Evolutionary conservation across 441 rosid genomes (phyloP).

Genomic region (Jatropha multifida): DNA sequence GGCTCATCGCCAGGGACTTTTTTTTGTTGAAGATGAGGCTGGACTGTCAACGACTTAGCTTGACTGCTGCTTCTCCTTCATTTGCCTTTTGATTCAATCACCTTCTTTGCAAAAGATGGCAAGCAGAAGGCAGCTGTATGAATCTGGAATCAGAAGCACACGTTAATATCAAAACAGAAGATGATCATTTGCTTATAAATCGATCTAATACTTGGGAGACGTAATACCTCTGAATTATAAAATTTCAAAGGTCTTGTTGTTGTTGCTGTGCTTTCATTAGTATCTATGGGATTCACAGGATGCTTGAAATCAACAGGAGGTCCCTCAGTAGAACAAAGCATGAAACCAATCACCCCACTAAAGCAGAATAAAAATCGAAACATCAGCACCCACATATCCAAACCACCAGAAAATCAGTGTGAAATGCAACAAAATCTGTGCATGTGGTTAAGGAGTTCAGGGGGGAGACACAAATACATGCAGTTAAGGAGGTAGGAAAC

Average conservation of each 20-base stretch:
- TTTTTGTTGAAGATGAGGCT: constrained; percentile 12
- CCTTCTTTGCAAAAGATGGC: constrained; percentile 87
- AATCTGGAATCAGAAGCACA: constrained; percentile 46
- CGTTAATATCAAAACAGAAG: not conserved
- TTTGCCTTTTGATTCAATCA: constrained; percentile 53
- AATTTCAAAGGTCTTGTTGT: constrained; percentile 59
- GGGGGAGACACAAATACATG: not conserved
- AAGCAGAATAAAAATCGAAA: constrained; percentile 3
- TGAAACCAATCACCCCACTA: constrained; percentile 95
- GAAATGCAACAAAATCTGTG: too few relatives aligned
- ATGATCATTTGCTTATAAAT: not conserved
- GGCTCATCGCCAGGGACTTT: constrained; percentile 18
- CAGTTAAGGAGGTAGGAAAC: not conserved
- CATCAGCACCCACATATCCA: not conserved
- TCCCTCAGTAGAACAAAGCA: constrained; percentile 95
- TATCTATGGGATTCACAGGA: constrained; percentile 69
- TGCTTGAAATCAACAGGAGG: constrained; percentile 87
- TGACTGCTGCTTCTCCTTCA: constrained; percentile 23
- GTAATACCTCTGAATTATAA: constrained; percentile 74
- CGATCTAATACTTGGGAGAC: not conserved
- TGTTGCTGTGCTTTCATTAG: constrained; percentile 30
- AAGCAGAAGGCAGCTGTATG: constrained; percentile 94
- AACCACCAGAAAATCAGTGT: not conserved
- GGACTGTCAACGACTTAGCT: constrained; percentile 4
- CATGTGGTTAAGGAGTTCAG: not conserved